Base-by-base conservation (phyloP, 2,329 filamentous ascomycete genomes). In the Alternaria metachromatica region DNA sequence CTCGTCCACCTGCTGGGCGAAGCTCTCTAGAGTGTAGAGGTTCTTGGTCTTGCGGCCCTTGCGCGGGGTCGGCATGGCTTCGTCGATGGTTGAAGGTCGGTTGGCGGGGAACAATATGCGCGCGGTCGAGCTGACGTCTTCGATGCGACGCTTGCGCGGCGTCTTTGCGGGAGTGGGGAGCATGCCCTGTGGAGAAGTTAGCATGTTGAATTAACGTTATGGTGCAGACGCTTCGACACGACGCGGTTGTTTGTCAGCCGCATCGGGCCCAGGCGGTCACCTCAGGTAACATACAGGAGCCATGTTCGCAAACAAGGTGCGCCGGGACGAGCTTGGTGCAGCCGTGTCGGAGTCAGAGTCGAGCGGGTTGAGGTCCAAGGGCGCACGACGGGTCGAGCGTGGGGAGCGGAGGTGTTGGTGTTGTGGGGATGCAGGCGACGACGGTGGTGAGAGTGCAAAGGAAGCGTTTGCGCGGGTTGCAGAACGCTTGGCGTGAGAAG, bases 111-210 rank as follows among this genome's bases (percentile, higher is more conserved):
- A 88, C 26, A 88, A 78, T 26, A 85, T 80, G 63, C 87, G 85
- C 26, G 87, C 84, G 37, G 86, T 84, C 6, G 82, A 75, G 54
- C 82, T 79, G 55, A 85, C 72, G 26, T 67, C 65, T 20, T 65
- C 61, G 84, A 80, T 13, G 78, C 72, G 74, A 67, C 86, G 86
- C 82, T 91, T 92, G 78, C 86, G 86, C 4, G 88, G 92, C 4
- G 92, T 95, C 82, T 94, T 94, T 68, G 89, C 87, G 3, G 92
- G 92, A 4, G 92, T 95, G 15, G 90, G 91, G 49, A 94, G 87
- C 86, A 92, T 91, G 66, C 83, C 85, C 59, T 70, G 58, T 15
- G 23, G 13, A 10, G 11, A 10, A 23, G 48, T 69, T 53, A 69
- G 64, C 37, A 62, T 43, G 8, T 45, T 21, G n/a, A n/a, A n/a